These are phyloP conservation scores for Talaromyces stipitatus DNA, from an alignment of 495 filamentous ascomycete genomes.

Conservation along the genomic window DNA sequence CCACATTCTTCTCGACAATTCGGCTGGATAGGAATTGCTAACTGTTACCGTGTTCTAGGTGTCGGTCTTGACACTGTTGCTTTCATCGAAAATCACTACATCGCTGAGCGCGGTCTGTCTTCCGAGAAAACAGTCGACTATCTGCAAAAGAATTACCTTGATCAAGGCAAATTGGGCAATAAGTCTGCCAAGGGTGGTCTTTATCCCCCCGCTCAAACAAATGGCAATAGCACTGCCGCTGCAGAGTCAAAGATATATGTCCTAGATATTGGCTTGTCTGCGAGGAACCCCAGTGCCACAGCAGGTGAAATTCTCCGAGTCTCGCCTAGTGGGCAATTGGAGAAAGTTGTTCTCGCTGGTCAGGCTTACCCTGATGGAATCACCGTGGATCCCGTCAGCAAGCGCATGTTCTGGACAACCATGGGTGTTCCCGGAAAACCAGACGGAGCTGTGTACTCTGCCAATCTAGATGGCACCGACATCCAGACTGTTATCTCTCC, in stretches of 20 bases:
- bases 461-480: conserved; percentile 30
- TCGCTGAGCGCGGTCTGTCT: conserved; percentile 35
- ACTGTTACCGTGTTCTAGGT: conserved; percentile 9
- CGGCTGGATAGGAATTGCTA: background rate
- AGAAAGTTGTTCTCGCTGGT: conserved; percentile 14
- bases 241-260: conserved; percentile 12
- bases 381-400: conserved; percentile 20
- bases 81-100: conserved; percentile 37
- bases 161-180: conserved; percentile 11
- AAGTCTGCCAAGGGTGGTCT: conserved; percentile 18
- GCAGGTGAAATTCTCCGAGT: conserved; percentile 17
- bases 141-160: conserved; percentile 18
- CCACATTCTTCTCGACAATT: background rate
- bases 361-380: conserved; percentile 41
- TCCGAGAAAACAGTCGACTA: conserved; percentile 27
- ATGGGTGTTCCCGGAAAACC: conserved; percentile 36
- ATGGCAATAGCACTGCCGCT: background rate
- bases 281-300: conserved; percentile 7
- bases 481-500: conserved; percentile 23
- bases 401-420: conserved; percentile 43
- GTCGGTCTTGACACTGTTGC: conserved; percentile 48
- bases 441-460: conserved; percentile 35
- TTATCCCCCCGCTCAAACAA: conserved; percentile 10
- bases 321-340: conserved; percentile 10
- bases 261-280: conserved; percentile 21